A percentile compares a stretch with the other conserved stretches of the same genome.
Evolutionary conservation across 441 rosid species (phyloP).

Genomic region (Populus hybrid): DNA sequence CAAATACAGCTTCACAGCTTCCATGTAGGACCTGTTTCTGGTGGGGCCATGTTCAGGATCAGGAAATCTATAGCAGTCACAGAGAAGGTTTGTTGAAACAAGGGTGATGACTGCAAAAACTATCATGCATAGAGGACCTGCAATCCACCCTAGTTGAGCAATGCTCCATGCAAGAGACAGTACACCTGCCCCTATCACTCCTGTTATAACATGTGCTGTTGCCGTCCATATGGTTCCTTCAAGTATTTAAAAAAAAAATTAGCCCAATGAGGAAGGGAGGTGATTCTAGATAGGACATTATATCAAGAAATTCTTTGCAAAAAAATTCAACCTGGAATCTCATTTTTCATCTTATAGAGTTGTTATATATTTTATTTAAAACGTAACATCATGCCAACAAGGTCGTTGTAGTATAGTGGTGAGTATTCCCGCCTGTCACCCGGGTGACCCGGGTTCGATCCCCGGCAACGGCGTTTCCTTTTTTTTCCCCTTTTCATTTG

Average conservation of each 20-base stretch:
- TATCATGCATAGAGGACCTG: slow-evolving; percentile 45
- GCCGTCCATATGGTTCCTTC: slow-evolving; percentile 64
- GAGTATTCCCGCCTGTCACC: neutral
- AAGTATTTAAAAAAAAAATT: neutral
- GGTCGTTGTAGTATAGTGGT: neutral
- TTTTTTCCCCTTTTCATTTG: neutral
- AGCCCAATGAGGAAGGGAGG: no score
- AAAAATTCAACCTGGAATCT: no score
- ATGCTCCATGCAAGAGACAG: slow-evolving; percentile 68
- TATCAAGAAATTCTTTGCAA: neutral
- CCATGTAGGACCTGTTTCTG: slow-evolving; percentile 40
- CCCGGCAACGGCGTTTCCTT: slow-evolving; percentile 65
- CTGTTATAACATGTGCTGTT: slow-evolving; percentile 61
- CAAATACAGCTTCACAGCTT: slow-evolving; percentile 49
- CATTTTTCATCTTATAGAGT: no score
- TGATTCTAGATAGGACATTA: neutral
- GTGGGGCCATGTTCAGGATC: slow-evolving; percentile 46
- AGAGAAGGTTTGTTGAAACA: slow-evolving; percentile 43
- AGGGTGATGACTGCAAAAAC: slow-evolving; percentile 46
- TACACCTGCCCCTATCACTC: slow-evolving; percentile 74
- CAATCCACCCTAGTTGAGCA: slow-evolving; percentile 71
- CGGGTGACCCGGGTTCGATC: slow-evolving; percentile 75
- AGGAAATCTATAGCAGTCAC: slow-evolving; percentile 55
- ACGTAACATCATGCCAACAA: fast-evolving
- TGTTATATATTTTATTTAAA: fast-evolving